phyloP scores from a whole-genome alignment of 2,329 filamentous ascomycete genomes.

The Tothia fuscella region DNA sequence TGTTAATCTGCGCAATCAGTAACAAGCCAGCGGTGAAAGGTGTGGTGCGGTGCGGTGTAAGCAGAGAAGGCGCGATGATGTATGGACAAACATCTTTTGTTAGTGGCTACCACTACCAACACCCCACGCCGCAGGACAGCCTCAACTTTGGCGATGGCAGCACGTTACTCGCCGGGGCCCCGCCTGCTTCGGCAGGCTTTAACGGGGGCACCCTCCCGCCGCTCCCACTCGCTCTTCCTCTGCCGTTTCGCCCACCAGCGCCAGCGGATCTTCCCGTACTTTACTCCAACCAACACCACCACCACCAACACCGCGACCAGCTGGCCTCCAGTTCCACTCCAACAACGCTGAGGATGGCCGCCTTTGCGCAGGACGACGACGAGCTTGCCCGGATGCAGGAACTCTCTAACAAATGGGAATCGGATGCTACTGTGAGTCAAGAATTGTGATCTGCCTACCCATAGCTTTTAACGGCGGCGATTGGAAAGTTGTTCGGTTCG shows the following conservation, averaged over 20 bases:
- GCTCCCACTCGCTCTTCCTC: not conserved
- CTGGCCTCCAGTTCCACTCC: constrained; percentile 10
- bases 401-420: constrained; percentile 48
- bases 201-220: not conserved
- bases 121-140: constrained; percentile 1
- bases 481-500: not conserved
- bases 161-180: not conserved
- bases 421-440: constrained; percentile 41
- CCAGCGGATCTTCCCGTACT: constrained; percentile 10
- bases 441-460: constrained; percentile 2
- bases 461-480: not conserved
- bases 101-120: not conserved
- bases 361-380: constrained; percentile 30
- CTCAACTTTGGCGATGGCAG: not conserved
- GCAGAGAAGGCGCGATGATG: not conserved
- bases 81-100: constrained; percentile 5
- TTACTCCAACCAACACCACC: constrained; percentile 8
- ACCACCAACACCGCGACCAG: constrained; percentile 13
- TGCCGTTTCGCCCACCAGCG: constrained; percentile 10
- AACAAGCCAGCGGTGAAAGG: no score
- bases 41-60: no score
- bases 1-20: no score
- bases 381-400: constrained; percentile 51
- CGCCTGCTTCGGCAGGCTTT: constrained; percentile 1
- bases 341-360: constrained; percentile 24